Conservation (phyloP, 148 eudicot genomes). For the Diospyros kaki region DNA sequence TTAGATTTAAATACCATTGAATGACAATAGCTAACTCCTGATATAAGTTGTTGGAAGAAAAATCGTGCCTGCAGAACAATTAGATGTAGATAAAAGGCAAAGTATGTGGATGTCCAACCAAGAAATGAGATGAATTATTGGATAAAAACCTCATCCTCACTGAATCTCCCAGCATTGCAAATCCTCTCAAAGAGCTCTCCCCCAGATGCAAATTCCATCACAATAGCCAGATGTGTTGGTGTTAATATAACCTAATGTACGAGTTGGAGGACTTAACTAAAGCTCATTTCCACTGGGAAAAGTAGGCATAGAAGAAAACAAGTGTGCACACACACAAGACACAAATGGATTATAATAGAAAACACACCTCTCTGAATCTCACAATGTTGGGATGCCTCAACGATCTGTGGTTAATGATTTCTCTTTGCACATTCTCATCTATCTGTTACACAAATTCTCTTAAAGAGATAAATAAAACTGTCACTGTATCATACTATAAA, state of each 20-base stretch:
- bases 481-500: background rate
- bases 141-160: conserved; percentile 77
- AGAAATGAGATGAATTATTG: background rate
- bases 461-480: background rate
- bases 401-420: conserved; percentile 87
- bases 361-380: conserved; percentile 74
- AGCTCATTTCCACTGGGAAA: background rate
- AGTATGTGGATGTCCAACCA: background rate
- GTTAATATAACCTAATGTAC: conserved; percentile 60
- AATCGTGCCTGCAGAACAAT: conserved; percentile 66
- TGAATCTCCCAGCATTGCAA: conserved; percentile 83
- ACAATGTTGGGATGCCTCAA: conserved; percentile 90
- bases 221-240: conserved; percentile 91
- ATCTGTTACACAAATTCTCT: conserved; percentile 38
- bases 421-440: conserved; percentile 89
- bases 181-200: conserved; percentile 93
- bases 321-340: background rate
- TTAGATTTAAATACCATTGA: conserved; percentile 54
- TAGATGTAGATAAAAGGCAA: conserved; percentile 7
- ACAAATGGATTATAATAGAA: background rate
- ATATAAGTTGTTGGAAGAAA: conserved; percentile 89
- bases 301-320: background rate
- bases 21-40: conserved; percentile 97
- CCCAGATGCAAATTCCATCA: conserved; percentile 96
- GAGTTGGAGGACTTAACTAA: background rate